A percentile compares a stretch with the other conserved stretches of the same genome.
Conservation (phyloP, 2,329 filamentous ascomycete genomes). For the Cladosporium sp. region DNA sequence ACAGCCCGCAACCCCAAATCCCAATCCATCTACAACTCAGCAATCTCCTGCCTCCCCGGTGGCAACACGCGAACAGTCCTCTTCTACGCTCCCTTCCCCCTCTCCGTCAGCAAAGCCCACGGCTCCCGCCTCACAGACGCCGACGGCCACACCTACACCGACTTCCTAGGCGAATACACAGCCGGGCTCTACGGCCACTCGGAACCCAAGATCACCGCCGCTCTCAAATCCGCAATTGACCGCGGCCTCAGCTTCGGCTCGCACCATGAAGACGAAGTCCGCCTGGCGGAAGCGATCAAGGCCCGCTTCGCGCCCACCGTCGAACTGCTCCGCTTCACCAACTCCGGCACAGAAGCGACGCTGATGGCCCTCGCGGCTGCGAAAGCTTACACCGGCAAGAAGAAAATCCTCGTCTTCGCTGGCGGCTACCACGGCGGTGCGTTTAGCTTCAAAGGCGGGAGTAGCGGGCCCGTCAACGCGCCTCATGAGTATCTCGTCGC, state of each 20-base stretch:
- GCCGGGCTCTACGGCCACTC: constrained; percentile 66
- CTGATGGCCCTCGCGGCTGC: constrained; percentile 56
- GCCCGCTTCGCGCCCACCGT: constrained; percentile 47
- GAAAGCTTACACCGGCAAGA: constrained; percentile 43
- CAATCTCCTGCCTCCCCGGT: constrained; percentile 32
- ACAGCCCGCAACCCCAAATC: constrained; percentile 7
- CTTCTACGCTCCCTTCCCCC: constrained; percentile 34
- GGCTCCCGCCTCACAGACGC: constrained; percentile 27
- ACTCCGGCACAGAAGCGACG: constrained; percentile 64
- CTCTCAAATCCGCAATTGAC: constrained; percentile 45
- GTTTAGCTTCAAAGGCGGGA: constrained; percentile 39
- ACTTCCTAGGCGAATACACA: constrained; percentile 61
- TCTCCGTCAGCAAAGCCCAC: constrained; percentile 30
- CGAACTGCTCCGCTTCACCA: constrained; percentile 58
- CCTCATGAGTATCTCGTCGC: constrained; percentile 56
- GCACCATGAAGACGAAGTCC: constrained; percentile 49
- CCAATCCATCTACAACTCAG: constrained; percentile 25
- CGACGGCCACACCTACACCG: constrained; percentile 45
- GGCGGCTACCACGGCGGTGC: constrained; percentile 54
- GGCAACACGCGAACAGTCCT: constrained; percentile 37
- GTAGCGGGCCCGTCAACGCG: constrained; percentile 31
- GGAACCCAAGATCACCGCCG: constrained; percentile 49
- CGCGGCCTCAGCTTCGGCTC: constrained; percentile 54
- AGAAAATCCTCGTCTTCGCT: constrained; percentile 49
- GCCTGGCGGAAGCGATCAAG: constrained; percentile 51